phyloP scores from a whole-genome alignment of 495 filamentous ascomycete species.

The Aspergillus egyptiacus region DNA sequence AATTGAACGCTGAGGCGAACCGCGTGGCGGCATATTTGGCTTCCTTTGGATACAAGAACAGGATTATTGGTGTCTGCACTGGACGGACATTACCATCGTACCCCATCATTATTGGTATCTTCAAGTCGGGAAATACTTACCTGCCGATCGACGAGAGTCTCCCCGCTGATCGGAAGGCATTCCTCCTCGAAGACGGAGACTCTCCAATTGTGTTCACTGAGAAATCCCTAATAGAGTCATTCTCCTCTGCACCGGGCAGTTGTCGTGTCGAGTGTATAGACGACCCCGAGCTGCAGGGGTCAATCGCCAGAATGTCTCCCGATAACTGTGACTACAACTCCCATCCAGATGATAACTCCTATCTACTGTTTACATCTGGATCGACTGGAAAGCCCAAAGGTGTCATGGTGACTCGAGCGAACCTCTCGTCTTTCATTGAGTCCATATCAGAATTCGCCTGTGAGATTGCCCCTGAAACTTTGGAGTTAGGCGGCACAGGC shows the following conservation, averaged over 20 bases:
- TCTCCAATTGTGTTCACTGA: conserved; percentile 30
- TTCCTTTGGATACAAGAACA: conserved; percentile 24
- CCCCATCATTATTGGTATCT: conserved; percentile 38
- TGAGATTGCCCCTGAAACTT: conserved; percentile 18
- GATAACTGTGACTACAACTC: conserved; percentile 20
- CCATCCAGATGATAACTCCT: conserved; percentile 83
- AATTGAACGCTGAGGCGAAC: conserved; percentile 34
- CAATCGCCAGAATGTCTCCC: conserved; percentile 16
- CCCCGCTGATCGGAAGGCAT: conserved; percentile 39
- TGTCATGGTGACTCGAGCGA: conserved; percentile 60
- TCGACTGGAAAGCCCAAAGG: conserved; percentile 98
- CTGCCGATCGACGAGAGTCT: conserved; percentile 54
- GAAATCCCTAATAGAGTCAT: conserved; percentile 15
- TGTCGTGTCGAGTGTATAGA: conserved; percentile 29
- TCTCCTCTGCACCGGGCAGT: conserved; percentile 19
- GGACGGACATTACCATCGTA: conserved; percentile 40
- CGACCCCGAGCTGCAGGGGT: conserved; percentile 23
- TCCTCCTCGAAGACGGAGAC: conserved; percentile 36
- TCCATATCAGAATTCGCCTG: conserved; percentile 29
- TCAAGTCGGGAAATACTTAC: conserved; percentile 65
- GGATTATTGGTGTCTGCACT: conserved; percentile 40
- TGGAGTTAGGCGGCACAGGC: conserved; percentile 25
- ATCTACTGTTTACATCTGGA: conserved; percentile 93
- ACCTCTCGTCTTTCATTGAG: conserved; percentile 43
- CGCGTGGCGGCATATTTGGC: conserved; percentile 35